These are phyloP conservation scores for Microbotryomycetes sp. DNA, from an alignment of 1,284 basidiomycete species.

Conservation along the genomic window DNA sequence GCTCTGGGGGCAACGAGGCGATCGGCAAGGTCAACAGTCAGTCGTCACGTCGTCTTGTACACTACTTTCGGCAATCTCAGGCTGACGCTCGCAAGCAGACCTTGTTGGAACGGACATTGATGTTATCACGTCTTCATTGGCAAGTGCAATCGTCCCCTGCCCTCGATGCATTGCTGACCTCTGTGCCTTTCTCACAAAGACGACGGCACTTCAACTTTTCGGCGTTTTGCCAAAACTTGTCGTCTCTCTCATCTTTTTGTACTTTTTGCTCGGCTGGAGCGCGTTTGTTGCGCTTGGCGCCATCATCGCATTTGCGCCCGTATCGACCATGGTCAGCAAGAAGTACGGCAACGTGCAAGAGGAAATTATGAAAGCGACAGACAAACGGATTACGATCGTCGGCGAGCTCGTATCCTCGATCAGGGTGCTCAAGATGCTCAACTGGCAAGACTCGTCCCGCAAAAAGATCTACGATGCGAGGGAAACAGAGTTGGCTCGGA, in stretches of 20 bases:
- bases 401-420: conserved; percentile 24
- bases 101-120: conserved; percentile 30
- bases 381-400: conserved; percentile 24
- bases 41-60: not conserved
- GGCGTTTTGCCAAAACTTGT: conserved; percentile 49
- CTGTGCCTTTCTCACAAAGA: not conserved
- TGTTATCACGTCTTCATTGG: conserved; percentile 21
- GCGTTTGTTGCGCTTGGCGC: conserved; percentile 25
- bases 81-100: not conserved
- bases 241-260: conserved; percentile 69
- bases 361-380: conserved; percentile 31
- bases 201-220: conserved; percentile 17
- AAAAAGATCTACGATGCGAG: conserved; percentile 9
- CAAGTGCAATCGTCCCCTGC: not conserved
- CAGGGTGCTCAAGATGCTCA: conserved; percentile 26
- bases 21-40: conserved; percentile 26
- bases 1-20: conserved; percentile 8
- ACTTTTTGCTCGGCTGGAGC: conserved; percentile 64
- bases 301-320: conserved; percentile 18
- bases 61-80: not conserved
- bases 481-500: conserved; percentile 11
- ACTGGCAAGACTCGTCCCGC: conserved; percentile 19
- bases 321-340: conserved; percentile 12
- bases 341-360: conserved; percentile 24
- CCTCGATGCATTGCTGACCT: not conserved